Evolutionary conservation across 1,284 basidiomycete genomes (phyloP).

Genomic region (Sanghuangporus sanghuang): DNA sequence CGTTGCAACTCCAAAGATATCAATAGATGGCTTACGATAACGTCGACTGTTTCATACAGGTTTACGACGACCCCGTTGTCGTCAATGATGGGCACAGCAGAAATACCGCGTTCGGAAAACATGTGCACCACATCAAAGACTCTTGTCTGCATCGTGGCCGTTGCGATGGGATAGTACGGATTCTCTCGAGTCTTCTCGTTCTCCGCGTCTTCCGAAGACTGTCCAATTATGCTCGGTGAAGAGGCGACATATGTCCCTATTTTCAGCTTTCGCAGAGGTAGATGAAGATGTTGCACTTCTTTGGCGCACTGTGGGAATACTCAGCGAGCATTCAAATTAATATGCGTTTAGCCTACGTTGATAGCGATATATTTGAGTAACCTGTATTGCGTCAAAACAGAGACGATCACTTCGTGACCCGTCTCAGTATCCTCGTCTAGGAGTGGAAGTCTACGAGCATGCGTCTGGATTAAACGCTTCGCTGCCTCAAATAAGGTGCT

Average conservation of each 20-base stretch:
- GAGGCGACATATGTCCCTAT: slow-evolving; percentile 89
- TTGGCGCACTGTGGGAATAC: slow-evolving; percentile 50
- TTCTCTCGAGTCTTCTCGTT: slow-evolving; percentile 37
- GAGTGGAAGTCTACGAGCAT: slow-evolving; percentile 90
- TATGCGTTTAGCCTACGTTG: slow-evolving; percentile 61
- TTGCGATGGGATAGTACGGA: slow-evolving; percentile 87
- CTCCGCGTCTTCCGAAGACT: slow-evolving; percentile 32
- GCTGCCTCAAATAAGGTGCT: slow-evolving; percentile 90
- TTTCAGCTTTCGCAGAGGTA: slow-evolving; percentile 79
- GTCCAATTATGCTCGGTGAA: slow-evolving; percentile 24
- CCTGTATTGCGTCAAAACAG: slow-evolving; percentile 95
- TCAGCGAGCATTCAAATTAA: slow-evolving; percentile 12
- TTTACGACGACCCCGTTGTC: slow-evolving; percentile 93
- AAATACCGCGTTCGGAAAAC: slow-evolving; percentile 95
- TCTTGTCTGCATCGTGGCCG: slow-evolving; percentile 86
- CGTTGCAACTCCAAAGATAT: neutral
- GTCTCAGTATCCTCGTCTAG: slow-evolving; percentile 94
- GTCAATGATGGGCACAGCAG: slow-evolving; percentile 95
- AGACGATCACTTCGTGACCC: slow-evolving; percentile 92
- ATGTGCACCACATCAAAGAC: slow-evolving; percentile 99
- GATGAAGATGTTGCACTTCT: slow-evolving; percentile 72
- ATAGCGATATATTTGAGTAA: slow-evolving; percentile 98
- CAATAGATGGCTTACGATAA: slow-evolving; percentile 68
- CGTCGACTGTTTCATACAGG: slow-evolving; percentile 98
- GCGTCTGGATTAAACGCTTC: slow-evolving; percentile 88